Conservation (phyloP, 192 early-diverging fungal species). For the Martensiomyces pterosporus region DNA sequence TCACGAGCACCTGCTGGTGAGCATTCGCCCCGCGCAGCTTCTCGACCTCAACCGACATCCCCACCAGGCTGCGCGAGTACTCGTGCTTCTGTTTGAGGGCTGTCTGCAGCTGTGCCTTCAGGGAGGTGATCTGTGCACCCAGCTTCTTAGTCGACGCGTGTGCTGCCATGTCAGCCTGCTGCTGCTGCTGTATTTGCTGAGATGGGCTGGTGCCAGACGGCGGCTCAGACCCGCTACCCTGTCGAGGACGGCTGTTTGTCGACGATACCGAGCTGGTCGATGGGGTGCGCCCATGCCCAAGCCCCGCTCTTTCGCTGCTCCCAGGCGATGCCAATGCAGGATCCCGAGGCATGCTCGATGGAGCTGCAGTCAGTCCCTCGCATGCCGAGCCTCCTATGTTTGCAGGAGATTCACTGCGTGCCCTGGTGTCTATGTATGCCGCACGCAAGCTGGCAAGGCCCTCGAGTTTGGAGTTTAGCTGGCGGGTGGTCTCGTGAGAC, state of each 20-base stretch:
- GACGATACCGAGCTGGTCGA: constrained; percentile 34
- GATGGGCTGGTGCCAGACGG: neutral
- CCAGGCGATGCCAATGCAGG: neutral
- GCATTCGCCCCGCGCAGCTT: constrained; percentile 34
- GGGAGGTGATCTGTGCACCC: constrained; percentile 38
- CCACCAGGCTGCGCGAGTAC: constrained; percentile 53
- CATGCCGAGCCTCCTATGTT: neutral
- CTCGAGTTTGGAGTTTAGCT: constrained; percentile 19
- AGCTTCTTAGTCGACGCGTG: constrained; percentile 29
- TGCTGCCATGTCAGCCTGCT: neutral
- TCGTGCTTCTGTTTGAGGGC: constrained; percentile 40
- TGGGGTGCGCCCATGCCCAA: constrained; percentile 17
- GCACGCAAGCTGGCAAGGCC: constrained; percentile 9
- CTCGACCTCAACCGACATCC: constrained; percentile 63
- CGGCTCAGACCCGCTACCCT: constrained; percentile 23
- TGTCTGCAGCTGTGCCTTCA: constrained; percentile 46
- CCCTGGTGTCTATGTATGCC: neutral
- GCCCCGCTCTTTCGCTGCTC: neutral
- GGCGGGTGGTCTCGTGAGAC: constrained; percentile 17
- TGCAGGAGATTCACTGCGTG: constrained; percentile 4
- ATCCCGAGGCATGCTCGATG: neutral
- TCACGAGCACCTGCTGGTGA: constrained; percentile 26
- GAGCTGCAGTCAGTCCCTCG: neutral
- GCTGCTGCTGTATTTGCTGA: constrained; percentile 2
- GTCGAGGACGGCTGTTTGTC: constrained; percentile 24